These are phyloP conservation scores for Cercophora scortea DNA, from an alignment of 495 filamentous ascomycete species.

Conservation along the genomic window DNA sequence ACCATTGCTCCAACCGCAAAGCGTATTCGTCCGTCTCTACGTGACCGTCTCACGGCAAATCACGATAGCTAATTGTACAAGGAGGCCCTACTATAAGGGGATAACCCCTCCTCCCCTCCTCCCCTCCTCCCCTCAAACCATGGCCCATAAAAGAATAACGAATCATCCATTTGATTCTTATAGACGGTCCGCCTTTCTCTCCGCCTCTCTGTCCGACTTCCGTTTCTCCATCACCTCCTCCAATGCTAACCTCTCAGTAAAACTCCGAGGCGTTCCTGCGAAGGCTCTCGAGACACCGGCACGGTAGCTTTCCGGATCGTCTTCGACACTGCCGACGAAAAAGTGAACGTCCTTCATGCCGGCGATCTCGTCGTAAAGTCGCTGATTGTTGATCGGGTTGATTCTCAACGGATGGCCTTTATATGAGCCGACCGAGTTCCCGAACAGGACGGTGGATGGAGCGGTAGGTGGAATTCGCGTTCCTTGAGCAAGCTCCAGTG, in stretches of 20 bases:
- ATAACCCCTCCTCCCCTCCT: too few species aligned
- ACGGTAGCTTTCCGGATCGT: constrained; percentile 31
- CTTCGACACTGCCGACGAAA: constrained; percentile 38
- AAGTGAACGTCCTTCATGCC: constrained; percentile 36
- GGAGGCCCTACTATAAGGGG: neutral
- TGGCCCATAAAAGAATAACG: too few species aligned
- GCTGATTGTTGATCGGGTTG: constrained; percentile 29
- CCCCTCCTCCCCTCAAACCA: too few species aligned
- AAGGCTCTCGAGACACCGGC: constrained; percentile 12
- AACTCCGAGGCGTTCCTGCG: constrained; percentile 28
- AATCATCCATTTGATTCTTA: too few species aligned
- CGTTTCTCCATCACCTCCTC: constrained; percentile 32
- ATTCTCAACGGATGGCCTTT: constrained; percentile 26
- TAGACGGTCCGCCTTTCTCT: too few species aligned
- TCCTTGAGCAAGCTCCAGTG: too few species aligned
- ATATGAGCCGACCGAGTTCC: constrained; percentile 34
- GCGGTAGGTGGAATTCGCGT: constrained; percentile 10
- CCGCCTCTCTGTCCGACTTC: neutral
- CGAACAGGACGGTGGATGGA: constrained; percentile 19
- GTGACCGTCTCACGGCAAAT: too few species aligned
- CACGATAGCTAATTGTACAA: neutral
- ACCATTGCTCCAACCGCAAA: neutral
- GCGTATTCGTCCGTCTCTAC: neutral
- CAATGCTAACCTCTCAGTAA: constrained; percentile 35
- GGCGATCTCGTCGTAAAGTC: constrained; percentile 35